Evolutionary conservation across 331 rosid species (phyloP).

Genomic region (Malus hybrid): DNA sequence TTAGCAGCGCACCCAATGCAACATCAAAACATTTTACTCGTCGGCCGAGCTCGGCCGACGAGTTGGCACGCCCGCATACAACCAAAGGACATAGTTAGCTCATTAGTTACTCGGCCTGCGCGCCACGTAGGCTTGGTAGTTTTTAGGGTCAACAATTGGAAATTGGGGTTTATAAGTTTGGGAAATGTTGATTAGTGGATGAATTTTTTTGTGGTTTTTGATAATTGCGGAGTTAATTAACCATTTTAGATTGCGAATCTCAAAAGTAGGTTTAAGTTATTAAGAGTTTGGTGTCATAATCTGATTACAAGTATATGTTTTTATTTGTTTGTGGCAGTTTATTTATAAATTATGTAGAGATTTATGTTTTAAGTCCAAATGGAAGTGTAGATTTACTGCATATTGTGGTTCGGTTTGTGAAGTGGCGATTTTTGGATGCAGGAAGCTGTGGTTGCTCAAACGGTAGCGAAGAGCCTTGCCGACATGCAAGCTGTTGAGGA

Average conservation of each 20-base stretch:
- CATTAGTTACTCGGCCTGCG: too few species aligned
- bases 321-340: background rate
- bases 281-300: background rate
- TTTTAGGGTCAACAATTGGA: background rate
- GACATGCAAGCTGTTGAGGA: slow-evolving; percentile 56
- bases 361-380: background rate
- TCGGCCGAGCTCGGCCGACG: too few species aligned
- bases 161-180: slow-evolving; percentile 5
- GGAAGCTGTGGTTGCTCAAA: slow-evolving; percentile 84
- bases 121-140: too few species aligned
- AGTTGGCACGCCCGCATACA: too few species aligned
- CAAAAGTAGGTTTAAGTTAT: background rate
- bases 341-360: background rate
- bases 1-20: too few species aligned
- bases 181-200: background rate
- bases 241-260: background rate
- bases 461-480: slow-evolving; percentile 71
- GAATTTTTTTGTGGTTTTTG: background rate
- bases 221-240: background rate
- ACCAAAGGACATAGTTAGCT: too few species aligned
- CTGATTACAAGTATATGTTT: too few species aligned
- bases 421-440: slow-evolving; percentile 26
- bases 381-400: background rate
- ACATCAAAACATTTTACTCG: too few species aligned
- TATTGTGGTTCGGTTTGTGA: background rate